Evolutionary conservation across 1,284 basidiomycete species (phyloP).

Genomic region (Veloboletus limbatus): DNA sequence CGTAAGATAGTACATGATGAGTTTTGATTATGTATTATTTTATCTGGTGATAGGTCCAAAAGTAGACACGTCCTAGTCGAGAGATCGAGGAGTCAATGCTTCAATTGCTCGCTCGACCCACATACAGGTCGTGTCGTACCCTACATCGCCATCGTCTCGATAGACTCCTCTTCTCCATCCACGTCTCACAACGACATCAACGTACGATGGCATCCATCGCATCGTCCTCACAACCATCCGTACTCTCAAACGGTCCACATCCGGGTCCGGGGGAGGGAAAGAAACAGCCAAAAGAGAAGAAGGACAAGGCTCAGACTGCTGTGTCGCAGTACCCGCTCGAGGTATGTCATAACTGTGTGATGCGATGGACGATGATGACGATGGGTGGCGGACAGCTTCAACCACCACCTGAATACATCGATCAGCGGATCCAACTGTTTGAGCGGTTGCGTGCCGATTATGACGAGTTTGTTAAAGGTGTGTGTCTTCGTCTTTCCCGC

Average conservation of each 20-base stretch:
- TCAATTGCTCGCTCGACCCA: constrained; percentile 25
- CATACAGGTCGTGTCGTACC: constrained; percentile 15
- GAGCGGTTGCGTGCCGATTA: constrained; percentile 88
- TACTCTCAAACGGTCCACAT: constrained; percentile 34
- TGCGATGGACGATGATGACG: not conserved
- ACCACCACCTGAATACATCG: constrained; percentile 86
- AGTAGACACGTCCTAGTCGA: constrained; percentile 14
- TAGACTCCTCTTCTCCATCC: not conserved
- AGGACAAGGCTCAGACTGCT: constrained; percentile 42
- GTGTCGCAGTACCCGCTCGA: constrained; percentile 57
- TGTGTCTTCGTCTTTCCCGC: not conserved
- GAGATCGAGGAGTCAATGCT: constrained; percentile 26
- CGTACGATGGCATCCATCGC: constrained; percentile 32
- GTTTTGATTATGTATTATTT: not conserved
- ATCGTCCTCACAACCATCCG: constrained; percentile 39
- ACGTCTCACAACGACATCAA: not conserved
- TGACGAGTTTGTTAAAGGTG: constrained; percentile 78
- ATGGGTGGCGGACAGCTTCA: constrained; percentile 52
- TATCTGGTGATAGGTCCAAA: constrained; percentile 24
- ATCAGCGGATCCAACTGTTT: constrained; percentile 88
- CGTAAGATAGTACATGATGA: too few relatives aligned
- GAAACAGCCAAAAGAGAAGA: constrained; percentile 50
- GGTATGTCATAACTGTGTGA: constrained; percentile 37
- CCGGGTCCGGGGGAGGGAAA: constrained; percentile 31
- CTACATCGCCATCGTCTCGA: constrained; percentile 5